These are phyloP conservation scores for Cryptococcus sp. DNA, from an alignment of 1,284 basidiomycete genomes.

Conservation along the genomic window DNA sequence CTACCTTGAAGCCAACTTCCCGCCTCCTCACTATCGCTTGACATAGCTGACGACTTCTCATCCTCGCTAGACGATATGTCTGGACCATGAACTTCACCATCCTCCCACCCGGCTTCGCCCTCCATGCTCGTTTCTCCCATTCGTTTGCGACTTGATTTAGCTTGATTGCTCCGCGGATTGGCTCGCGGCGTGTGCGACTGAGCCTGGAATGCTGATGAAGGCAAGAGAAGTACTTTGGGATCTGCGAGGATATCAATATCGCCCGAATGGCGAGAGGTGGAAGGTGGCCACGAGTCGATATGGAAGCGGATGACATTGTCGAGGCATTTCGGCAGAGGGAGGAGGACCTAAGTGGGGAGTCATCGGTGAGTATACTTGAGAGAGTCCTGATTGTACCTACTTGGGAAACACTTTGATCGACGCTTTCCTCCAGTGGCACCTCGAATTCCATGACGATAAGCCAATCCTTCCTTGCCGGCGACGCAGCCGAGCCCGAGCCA, in stretches of 20 bases:
- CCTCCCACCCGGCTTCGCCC: constrained; percentile 42
- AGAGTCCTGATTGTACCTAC: constrained; percentile 15
- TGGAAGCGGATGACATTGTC: constrained; percentile 44
- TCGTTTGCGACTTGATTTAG: constrained; percentile 1
- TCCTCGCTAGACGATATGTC: constrained; percentile 13
- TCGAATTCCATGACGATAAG: constrained; percentile 40
- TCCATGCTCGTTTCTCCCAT: constrained; percentile 1
- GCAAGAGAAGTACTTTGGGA: constrained; percentile 37
- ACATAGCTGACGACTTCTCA: constrained; percentile 13
- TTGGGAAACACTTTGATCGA: constrained; percentile 22
- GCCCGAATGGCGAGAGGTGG: constrained; percentile 12
- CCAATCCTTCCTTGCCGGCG: constrained; percentile 37
- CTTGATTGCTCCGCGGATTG: background rate
- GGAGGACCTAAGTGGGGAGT: constrained; percentile 11
- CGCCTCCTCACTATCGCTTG: constrained; percentile 22
- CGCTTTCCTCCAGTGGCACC: constrained; percentile 9
- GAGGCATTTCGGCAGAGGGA: constrained; percentile 42
- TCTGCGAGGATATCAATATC: constrained; percentile 41
- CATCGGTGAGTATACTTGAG: background rate
- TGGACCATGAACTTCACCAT: constrained; percentile 34
- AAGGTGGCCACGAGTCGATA: constrained; percentile 21
- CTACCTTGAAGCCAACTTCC: constrained; percentile 44
- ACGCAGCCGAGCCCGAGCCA: background rate
- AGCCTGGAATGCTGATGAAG: constrained; percentile 20
- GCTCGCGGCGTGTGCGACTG: constrained; percentile 2